Base-by-base conservation (phyloP, 2,329 filamentous ascomycete genomes). In the Fulvia fulva region DNA sequence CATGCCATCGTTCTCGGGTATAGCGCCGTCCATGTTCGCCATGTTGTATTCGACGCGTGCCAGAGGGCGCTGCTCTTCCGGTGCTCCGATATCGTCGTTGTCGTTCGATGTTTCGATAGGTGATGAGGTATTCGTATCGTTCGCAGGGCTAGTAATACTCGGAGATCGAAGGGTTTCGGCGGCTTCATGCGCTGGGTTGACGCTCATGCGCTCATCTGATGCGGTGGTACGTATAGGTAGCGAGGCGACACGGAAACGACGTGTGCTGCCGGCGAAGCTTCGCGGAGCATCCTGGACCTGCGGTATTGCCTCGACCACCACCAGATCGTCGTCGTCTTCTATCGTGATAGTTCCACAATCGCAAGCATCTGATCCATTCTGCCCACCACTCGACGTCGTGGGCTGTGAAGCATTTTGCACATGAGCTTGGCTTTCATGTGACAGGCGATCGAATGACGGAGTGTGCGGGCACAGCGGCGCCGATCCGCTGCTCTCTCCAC, bases 1-100 rank as follows among this genome's bases (percentile, higher is more conserved):
- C 78, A 81, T 81, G 62, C 79, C 78, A 67, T 81, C 79, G 65
- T 81, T 77, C 56, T 75, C 78, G 6, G 79, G 79, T 62, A 81
- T 47, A 16, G 63, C 47, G 4, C 61, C 56, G n/a, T 65, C 58
- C 63, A 64, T 65, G 25, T 55, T 62, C 19, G 58, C 55, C 43
- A 53, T 51, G 41, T 34, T 51, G 34, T 44, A 28, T 16, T 34
- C 32, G 23, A 43, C 21, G 12, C 37, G 53, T 28, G 28, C 51
- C 9, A 51, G 56, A 16, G 14, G 51, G 25, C 49, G 22, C 30
- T 51, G 44, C 45, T 51, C 44, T 22, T 56, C 32, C 16, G 16
- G 37, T 41, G 43, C 19, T 30, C 1, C 21, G 6, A 14, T 37
- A 32, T 19, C 34, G 43, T 19, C 34, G 52, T 14, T 50, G 41